Percentiles rank a stretch among this genome's conserved stretches.
Evolutionary conservation across 352 stramenopile species (phyloP).

Genomic region (Phytophthora cryptogea): DNA sequence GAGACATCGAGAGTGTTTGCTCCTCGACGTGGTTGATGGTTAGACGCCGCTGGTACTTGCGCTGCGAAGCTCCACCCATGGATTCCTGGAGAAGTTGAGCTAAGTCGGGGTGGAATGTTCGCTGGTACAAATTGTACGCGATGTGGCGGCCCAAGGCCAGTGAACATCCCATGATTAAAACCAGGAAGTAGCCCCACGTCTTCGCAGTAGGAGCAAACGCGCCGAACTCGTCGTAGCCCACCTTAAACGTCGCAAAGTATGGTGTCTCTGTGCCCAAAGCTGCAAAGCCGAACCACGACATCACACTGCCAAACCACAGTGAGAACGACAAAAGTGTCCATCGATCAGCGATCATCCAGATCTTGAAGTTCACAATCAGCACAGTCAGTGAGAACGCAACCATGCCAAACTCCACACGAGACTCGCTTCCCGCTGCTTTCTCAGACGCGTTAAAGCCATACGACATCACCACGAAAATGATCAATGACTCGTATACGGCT

Average conservation of each 20-base stretch:
- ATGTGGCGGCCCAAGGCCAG: constrained; percentile 77
- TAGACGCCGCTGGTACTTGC: constrained; percentile 48
- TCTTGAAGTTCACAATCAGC: constrained; percentile 95
- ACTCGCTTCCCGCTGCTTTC: constrained; percentile 59
- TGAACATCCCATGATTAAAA: constrained; percentile 69
- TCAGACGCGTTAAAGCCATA: constrained; percentile 79
- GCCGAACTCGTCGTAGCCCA: constrained; percentile 83
- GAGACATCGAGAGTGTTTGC: constrained; percentile 74
- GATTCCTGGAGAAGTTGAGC: constrained; percentile 76
- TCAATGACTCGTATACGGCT: constrained; percentile 76
- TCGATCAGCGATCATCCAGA: constrained; percentile 80
- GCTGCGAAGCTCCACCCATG: constrained; percentile 33
- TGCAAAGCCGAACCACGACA: constrained; percentile 74
- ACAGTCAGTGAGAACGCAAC: constrained; percentile 92
- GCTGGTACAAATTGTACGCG: constrained; percentile 82
- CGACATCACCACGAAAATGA: constrained; percentile 83
- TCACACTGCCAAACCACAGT: constrained; percentile 67
- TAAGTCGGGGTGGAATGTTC: constrained; percentile 71
- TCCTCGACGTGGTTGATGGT: constrained; percentile 81
- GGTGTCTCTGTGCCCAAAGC: constrained; percentile 54
- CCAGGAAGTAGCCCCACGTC: constrained; percentile 63
- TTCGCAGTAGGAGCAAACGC: constrained; percentile 60
- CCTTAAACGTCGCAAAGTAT: constrained; percentile 69
- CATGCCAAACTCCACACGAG: constrained; percentile 84
- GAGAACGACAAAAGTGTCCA: constrained; percentile 70